phyloP scores from a whole-genome alignment of 495 filamentous ascomycete genomes.

The Neurospora discreta region DNA sequence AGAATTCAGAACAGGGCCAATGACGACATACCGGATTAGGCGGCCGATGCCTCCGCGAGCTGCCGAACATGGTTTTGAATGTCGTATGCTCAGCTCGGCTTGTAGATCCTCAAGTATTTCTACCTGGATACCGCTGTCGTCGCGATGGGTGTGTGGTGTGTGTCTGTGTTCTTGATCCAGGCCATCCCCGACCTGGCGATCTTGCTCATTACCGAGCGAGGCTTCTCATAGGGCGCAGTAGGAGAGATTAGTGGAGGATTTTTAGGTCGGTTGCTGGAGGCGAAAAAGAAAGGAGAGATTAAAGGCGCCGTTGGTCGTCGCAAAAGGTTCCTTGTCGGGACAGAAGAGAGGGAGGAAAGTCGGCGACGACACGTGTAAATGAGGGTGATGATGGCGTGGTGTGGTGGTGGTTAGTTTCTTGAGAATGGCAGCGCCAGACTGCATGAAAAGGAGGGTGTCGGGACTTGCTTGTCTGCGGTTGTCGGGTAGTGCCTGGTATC shows the following conservation, averaged over 20 bases:
- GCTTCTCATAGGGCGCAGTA: not conserved
- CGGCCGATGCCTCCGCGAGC: constrained; percentile 32
- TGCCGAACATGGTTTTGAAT: constrained; percentile 30
- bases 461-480: not conserved
- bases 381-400: not conserved
- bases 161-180: not conserved
- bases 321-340: not conserved
- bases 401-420: not conserved
- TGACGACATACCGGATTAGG: constrained; percentile 37
- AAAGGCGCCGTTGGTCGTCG: not conserved
- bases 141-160: not conserved
- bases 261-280: not conserved
- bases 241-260: not conserved
- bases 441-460: not conserved
- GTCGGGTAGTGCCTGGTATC: not conserved
- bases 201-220: not conserved
- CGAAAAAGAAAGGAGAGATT: not conserved
- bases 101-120: not conserved
- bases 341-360: not conserved
- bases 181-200: not conserved
- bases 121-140: not conserved
- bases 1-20: constrained; percentile 3
- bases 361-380: not conserved
- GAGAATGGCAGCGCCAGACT: not conserved
- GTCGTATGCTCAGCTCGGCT: constrained; percentile 2